These are phyloP conservation scores for Fragilariopsis cylindrus DNA, from an alignment of 108 stramenopile genomes.

Conservation along the genomic window DNA sequence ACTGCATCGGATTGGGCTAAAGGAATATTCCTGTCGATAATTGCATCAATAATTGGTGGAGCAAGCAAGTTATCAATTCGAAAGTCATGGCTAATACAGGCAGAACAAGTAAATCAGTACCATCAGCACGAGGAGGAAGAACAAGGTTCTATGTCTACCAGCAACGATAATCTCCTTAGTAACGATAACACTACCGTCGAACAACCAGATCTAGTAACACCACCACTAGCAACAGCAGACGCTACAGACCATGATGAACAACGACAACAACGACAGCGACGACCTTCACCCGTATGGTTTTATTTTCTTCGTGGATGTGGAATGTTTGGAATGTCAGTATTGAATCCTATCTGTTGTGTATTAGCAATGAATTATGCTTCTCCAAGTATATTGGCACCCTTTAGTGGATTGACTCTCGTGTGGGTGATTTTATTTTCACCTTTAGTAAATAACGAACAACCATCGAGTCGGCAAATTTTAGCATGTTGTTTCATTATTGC, in stretches of 20 bases:
- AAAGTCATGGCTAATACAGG: slow-evolving; percentile 63
- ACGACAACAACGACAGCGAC: background rate
- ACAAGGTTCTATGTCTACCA: background rate
- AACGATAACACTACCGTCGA: background rate
- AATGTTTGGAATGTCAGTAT: slow-evolving; percentile 82
- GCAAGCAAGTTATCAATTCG: slow-evolving; percentile 82
- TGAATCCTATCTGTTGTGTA: slow-evolving; percentile 80
- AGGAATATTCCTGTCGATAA: slow-evolving; percentile 66
- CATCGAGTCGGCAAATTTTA: slow-evolving; percentile 49
- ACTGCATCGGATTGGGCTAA: slow-evolving; percentile 69
- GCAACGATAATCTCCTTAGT: background rate
- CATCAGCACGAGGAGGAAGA: too few relatives aligned
- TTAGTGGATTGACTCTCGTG: slow-evolving; percentile 83
- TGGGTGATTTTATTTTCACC: slow-evolving; percentile 78
- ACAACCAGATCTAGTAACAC: background rate
- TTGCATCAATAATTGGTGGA: slow-evolving; percentile 77
- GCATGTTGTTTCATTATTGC: slow-evolving; percentile 70
- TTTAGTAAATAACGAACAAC: slow-evolving; percentile 52
- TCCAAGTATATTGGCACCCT: slow-evolving; percentile 85
- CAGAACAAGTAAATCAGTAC: background rate
- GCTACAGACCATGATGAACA: background rate
- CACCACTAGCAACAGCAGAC: slow-evolving; percentile 16
- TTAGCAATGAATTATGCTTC: slow-evolving; percentile 86
- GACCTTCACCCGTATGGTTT: background rate
- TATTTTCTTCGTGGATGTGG: slow-evolving; percentile 41